These are phyloP conservation scores for Boechera divaricarpa DNA, from an alignment of 345 rosid genomes.

Conservation along the genomic window DNA sequence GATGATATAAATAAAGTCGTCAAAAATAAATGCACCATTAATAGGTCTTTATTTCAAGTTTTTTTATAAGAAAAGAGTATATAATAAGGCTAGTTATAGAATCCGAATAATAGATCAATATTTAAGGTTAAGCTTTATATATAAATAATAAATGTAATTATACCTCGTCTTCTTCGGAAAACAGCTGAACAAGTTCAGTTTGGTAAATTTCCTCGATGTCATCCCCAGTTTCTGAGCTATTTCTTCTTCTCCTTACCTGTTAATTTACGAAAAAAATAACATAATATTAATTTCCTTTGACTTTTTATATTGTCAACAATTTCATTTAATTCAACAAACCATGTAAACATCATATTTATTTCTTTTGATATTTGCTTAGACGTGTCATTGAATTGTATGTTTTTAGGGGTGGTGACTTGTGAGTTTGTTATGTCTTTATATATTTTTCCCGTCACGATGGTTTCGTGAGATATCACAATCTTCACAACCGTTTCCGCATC, in stretches of 20 bases:
- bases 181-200: constrained; percentile 85
- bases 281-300: not conserved
- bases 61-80: not conserved
- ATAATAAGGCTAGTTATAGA: constrained; percentile 6
- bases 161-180: constrained; percentile 98
- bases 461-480: constrained; percentile 61
- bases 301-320: not conserved
- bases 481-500: constrained; percentile 49
- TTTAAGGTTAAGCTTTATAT: not conserved
- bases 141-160: not conserved
- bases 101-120: not conserved
- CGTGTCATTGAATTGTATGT: constrained; percentile 39
- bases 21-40: not conserved
- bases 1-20: not conserved
- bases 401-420: constrained; percentile 42
- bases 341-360: constrained; percentile 10
- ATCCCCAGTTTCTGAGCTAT: constrained; percentile 56
- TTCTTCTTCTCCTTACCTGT: constrained; percentile 64
- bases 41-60: not conserved
- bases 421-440: constrained; percentile 46
- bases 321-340: constrained; percentile 27
- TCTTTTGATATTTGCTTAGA: constrained; percentile 9
- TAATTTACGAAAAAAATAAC: not conserved
- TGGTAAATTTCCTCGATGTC: constrained; percentile 62
- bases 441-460: constrained; percentile 53